Evolutionary conservation across 371 early-diverging fungal genomes (phyloP).

Genomic region (Haplosporangium sp.): DNA sequence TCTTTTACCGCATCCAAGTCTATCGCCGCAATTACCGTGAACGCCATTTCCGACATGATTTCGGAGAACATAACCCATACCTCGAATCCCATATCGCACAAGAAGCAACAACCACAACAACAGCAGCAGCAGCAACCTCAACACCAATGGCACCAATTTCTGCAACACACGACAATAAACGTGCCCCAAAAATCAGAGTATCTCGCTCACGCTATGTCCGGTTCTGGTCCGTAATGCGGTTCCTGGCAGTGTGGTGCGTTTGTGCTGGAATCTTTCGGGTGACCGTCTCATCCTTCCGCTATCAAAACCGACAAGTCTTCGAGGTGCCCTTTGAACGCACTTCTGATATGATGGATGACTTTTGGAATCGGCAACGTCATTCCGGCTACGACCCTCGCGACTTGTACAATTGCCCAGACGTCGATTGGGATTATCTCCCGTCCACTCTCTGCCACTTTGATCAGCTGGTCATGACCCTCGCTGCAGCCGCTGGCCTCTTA

Average conservation of each 20-base stretch:
- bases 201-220: background rate
- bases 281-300: background rate
- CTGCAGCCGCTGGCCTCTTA: background rate
- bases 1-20: constrained; percentile 2
- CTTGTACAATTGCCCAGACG: constrained; percentile 20
- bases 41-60: background rate
- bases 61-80: constrained; percentile 7
- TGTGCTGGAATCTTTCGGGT: constrained; percentile 7
- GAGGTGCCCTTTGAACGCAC: constrained; percentile 7
- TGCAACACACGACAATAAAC: too few relatives aligned
- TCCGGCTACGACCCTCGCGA: constrained; percentile 15
- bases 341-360: constrained; percentile 3
- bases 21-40: background rate
- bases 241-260: constrained; percentile 11
- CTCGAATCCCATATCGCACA: background rate
- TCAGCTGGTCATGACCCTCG: background rate
- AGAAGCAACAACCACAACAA: background rate
- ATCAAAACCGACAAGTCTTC: constrained; percentile 16
- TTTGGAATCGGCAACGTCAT: background rate
- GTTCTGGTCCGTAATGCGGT: constrained; percentile 23
- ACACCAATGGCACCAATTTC: background rate
- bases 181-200: background rate
- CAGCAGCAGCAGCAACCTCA: background rate
- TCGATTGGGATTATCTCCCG: background rate
- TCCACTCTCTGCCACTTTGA: constrained; percentile 27